Percentiles rank a stretch among this genome's conserved stretches.
Conservation (phyloP, 176 grass and related monocot species). For the Carex cristatella region DNA sequence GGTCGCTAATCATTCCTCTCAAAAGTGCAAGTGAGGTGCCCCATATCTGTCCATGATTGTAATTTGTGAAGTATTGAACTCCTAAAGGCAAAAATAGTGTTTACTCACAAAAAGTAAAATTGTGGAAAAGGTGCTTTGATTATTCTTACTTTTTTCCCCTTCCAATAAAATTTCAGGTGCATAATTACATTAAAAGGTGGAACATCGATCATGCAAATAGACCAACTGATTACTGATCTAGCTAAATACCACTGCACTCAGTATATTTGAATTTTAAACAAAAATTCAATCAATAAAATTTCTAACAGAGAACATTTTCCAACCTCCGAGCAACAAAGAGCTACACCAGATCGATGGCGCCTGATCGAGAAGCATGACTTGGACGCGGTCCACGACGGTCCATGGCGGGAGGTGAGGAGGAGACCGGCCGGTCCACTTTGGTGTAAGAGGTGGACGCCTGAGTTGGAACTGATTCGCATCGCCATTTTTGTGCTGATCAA, state of each 20-base stretch:
- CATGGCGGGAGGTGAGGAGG: background rate
- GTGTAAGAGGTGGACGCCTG: background rate
- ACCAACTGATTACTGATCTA: background rate
- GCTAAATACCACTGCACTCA: background rate
- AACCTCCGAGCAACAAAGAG: slow-evolving; percentile 18
- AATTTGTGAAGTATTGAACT: no score
- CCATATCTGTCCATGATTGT: background rate
- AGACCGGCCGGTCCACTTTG: background rate
- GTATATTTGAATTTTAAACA: background rate
- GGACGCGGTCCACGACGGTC: background rate
- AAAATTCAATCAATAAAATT: background rate
- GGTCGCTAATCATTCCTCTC: background rate
- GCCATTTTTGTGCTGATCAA: background rate
- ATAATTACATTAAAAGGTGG: slow-evolving; percentile 1
- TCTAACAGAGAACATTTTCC: background rate
- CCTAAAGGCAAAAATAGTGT: no score
- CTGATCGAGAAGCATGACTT: background rate
- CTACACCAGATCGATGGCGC: background rate
- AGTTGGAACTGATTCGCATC: background rate
- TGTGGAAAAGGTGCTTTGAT: background rate
- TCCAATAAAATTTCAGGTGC: background rate
- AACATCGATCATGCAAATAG: background rate
- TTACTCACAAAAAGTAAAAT: background rate
- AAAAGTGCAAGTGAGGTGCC: background rate
- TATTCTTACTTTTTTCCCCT: background rate